These are phyloP conservation scores for Claviceps sp. DNA, from an alignment of 2,329 filamentous ascomycete species.

Conservation along the genomic window DNA sequence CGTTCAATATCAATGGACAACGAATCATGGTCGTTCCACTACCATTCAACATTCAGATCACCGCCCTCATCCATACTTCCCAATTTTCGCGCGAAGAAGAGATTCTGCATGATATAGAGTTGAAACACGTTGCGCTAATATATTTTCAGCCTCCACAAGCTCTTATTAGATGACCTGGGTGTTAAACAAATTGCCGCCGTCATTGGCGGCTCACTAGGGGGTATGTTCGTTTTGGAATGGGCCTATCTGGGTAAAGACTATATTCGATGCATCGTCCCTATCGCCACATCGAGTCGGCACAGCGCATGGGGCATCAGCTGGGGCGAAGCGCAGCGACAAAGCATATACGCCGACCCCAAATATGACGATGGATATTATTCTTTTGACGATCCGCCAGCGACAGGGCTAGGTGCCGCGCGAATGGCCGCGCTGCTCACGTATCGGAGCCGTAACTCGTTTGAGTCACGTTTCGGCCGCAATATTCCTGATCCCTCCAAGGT, in stretches of 20 bases:
- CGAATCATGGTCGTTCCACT: background rate
- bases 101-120: background rate
- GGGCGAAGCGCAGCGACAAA: conserved; percentile 79
- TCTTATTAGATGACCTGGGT: conserved; percentile 68
- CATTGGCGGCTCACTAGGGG: conserved; percentile 73
- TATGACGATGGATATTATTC: conserved; percentile 95
- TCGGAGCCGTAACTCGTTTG: conserved; percentile 91
- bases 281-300: conserved; percentile 72
- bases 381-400: conserved; percentile 72
- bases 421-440: conserved; percentile 97
- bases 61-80: background rate
- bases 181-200: conserved; percentile 67
- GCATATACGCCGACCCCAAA: conserved; percentile 96
- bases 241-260: conserved; percentile 83
- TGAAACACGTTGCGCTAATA: conserved; percentile 8
- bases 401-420: conserved; percentile 82
- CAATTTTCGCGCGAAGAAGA: background rate
- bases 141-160: conserved; percentile 55
- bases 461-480: conserved; percentile 87
- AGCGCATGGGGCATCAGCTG: conserved; percentile 87
- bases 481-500: conserved; percentile 72
- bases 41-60: no score
- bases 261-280: conserved; percentile 66
- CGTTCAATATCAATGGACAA: background rate
- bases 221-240: conserved; percentile 86